phyloP scores from a whole-genome alignment of 257 asterid genomes.

The Perilla frutescens region DNA sequence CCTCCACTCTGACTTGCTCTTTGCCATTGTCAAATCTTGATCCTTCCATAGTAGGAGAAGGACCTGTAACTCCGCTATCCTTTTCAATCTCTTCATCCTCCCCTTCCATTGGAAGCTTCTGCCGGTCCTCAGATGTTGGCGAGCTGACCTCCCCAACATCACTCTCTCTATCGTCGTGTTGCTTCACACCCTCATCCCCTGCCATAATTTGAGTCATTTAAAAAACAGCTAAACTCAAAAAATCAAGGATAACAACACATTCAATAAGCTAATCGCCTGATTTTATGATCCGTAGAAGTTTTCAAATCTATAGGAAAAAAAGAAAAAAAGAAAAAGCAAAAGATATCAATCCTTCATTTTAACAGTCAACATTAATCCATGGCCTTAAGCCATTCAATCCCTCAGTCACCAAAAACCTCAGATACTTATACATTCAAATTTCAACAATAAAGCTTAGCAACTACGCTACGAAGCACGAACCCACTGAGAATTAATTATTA shows the following conservation, averaged over 20 bases:
- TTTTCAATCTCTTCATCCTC: constrained; percentile 28
- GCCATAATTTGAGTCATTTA: constrained; percentile 44
- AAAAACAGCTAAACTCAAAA: constrained; percentile 34
- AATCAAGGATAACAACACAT: constrained; percentile 26
- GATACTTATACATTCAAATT: background rate
- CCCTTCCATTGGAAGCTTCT: constrained; percentile 14
- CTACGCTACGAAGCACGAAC: background rate
- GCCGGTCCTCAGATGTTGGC: constrained; percentile 37
- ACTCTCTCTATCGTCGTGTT: constrained; percentile 33
- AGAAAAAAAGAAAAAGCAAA: background rate
- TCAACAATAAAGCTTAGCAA: constrained; percentile 8
- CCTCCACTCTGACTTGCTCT: constrained; percentile 9
- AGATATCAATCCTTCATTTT: background rate
- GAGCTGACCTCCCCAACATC: constrained; percentile 42
- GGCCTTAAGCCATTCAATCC: background rate
- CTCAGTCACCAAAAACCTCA: background rate
- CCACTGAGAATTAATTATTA: constrained; percentile 4
- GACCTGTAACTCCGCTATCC: background rate
- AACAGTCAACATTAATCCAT: background rate
- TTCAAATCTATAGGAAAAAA: background rate
- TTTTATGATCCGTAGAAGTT: constrained; percentile 14
- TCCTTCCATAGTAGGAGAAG: background rate
- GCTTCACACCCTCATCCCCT: constrained; percentile 60
- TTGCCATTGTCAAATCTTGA: constrained; percentile 17
- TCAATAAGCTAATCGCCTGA: constrained; percentile 17